A percentile compares a stretch with the other conserved stretches of the same genome.
Evolutionary conservation across 2,329 filamentous ascomycete species (phyloP).

Genomic region (Cercospora sp.): DNA sequence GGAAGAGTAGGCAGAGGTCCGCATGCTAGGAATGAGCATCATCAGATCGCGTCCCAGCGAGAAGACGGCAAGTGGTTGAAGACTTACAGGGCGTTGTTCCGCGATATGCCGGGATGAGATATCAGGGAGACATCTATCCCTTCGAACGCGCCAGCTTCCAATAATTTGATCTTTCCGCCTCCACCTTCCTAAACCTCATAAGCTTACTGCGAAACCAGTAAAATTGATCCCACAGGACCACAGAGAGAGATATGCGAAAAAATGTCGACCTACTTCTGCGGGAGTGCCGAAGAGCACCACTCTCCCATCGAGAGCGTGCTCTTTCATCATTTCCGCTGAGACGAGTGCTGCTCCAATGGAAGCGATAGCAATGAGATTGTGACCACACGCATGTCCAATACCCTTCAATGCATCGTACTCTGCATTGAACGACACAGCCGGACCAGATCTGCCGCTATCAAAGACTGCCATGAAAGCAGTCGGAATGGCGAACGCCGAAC

Average conservation of each 20-base stretch:
- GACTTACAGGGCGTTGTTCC: conserved; percentile 39
- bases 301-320: conserved; percentile 38
- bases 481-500: conserved; percentile 53
- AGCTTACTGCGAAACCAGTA: background rate
- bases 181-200: conserved; percentile 20
- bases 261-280: conserved; percentile 39
- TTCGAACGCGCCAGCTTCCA: conserved; percentile 48
- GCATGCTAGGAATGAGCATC: conserved; percentile 41
- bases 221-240: background rate
- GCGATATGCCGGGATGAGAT: conserved; percentile 40
- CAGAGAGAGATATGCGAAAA: background rate
- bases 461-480: conserved; percentile 57
- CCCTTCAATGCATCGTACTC: conserved; percentile 43
- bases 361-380: conserved; percentile 48
- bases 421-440: conserved; percentile 45
- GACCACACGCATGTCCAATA: conserved; percentile 49
- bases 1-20: conserved; percentile 54
- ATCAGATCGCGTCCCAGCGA: background rate
- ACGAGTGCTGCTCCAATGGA: conserved; percentile 44
- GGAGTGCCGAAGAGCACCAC: conserved; percentile 48
- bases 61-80: background rate
- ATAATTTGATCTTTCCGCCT: conserved; percentile 47
- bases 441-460: conserved; percentile 43
- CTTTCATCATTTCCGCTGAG: conserved; percentile 36
- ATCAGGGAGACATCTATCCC: conserved; percentile 40